Conservation (phyloP, 225 moss, liverwort and hornwort species). For the Pseudoscleropodium purum region DNA sequence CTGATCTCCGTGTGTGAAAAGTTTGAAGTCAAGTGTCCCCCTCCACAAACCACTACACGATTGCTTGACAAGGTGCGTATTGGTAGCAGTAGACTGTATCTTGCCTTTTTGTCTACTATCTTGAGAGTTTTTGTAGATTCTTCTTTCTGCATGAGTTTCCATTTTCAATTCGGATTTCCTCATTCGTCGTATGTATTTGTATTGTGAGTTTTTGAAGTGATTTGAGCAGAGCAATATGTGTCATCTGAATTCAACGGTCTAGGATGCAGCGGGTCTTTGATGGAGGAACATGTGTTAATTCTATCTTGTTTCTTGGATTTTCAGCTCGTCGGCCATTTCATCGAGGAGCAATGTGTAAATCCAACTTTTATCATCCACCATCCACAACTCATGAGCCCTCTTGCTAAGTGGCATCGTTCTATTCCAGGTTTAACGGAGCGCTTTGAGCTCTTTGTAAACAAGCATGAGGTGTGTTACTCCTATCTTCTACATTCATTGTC, state of each 20-base stretch:
- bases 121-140: background rate
- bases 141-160: background rate
- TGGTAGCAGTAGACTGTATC: background rate
- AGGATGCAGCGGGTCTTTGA: background rate
- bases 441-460: conserved; percentile 91
- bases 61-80: conserved; percentile 76
- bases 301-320: background rate
- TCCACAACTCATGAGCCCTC: conserved; percentile 88
- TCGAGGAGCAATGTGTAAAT: conserved; percentile 85
- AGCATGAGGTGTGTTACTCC: conserved; percentile 57
- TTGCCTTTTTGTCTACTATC: too few relatives aligned
- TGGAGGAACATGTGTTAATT: background rate
- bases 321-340: conserved; percentile 75
- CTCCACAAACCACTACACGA: conserved; percentile 85
- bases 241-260: background rate
- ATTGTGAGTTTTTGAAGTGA: background rate
- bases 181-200: too few relatives aligned
- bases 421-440: conserved; percentile 84
- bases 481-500: background rate
- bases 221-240: background rate
- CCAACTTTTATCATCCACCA: conserved; percentile 86
- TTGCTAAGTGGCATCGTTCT: conserved; percentile 97
- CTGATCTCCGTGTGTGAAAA: conserved; percentile 50
- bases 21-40: conserved; percentile 82
- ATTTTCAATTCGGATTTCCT: background rate